Conservation (phyloP, 306 rosid genomes). For the Vicia sativa region DNA sequence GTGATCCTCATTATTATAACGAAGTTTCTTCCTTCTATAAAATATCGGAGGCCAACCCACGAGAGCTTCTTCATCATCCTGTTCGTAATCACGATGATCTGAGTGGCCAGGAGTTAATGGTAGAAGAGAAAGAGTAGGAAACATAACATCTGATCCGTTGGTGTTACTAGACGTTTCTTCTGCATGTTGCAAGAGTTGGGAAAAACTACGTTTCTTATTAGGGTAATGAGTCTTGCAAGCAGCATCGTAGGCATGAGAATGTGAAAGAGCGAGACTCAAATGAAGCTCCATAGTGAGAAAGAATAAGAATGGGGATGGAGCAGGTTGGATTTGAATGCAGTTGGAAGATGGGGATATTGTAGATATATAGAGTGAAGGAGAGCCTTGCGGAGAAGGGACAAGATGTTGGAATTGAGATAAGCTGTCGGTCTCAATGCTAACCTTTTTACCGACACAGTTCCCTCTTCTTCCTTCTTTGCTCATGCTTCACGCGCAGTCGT, state of each 20-base stretch:
- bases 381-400: conserved; percentile 49
- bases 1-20: not conserved
- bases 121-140: conserved; percentile 67
- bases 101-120: conserved; percentile 53
- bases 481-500: conserved; percentile 22
- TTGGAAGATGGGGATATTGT: not conserved
- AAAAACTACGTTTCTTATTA: conserved; percentile 49
- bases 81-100: conserved; percentile 40
- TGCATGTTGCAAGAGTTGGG: conserved; percentile 38
- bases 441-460: conserved; percentile 57
- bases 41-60: conserved; percentile 90
- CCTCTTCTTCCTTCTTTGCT: not conserved
- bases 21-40: conserved; percentile 57
- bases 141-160: not conserved
- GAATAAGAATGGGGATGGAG: no score
- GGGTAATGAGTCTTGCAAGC: not conserved
- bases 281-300: conserved; percentile 70
- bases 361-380: not conserved
- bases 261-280: conserved; percentile 64
- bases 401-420: conserved; percentile 45
- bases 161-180: not conserved
- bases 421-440: conserved; percentile 60
- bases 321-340: not conserved
- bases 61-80: conserved; percentile 43
- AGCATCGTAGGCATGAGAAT: conserved; percentile 25